phyloP scores from a whole-genome alignment of 1,139 yeast genomes.

The Wickerhamiella pararugosa region DNA sequence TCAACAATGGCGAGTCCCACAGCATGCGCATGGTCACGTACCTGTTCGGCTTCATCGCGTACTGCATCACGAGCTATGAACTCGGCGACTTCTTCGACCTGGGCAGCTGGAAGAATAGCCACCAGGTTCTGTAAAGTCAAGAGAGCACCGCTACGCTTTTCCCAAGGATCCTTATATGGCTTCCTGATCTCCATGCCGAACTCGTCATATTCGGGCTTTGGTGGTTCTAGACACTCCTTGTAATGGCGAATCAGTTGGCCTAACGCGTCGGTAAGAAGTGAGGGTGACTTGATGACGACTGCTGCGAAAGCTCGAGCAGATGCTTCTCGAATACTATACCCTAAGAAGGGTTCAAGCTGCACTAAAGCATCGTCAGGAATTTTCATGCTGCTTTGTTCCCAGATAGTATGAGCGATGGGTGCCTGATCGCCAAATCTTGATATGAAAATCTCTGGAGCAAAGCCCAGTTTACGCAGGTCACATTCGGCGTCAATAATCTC shows the following conservation, averaged over 20 bases:
- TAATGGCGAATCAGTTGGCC: slow-evolving; percentile 39
- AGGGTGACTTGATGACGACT: slow-evolving; percentile 14
- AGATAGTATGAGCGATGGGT: slow-evolving; percentile 59
- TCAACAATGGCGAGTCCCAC: slow-evolving; percentile 71
- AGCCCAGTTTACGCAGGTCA: slow-evolving; percentile 45
- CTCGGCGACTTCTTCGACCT: slow-evolving; percentile 14
- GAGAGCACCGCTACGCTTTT: slow-evolving; percentile 69
- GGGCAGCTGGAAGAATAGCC: slow-evolving; percentile 27
- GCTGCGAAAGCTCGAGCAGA: slow-evolving; percentile 14
- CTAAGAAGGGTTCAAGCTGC: slow-evolving; percentile 37
- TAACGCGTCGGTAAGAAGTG: slow-evolving; percentile 26
- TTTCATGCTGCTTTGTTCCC: slow-evolving; percentile 59
- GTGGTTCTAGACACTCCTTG: slow-evolving; percentile 50
- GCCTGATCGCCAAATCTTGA: slow-evolving; percentile 61
- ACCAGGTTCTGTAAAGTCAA: slow-evolving; percentile 47
- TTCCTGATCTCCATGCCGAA: slow-evolving; percentile 64
- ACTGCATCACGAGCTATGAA: slow-evolving; percentile 41
- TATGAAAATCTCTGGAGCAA: slow-evolving; percentile 60
- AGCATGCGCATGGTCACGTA: slow-evolving; percentile 70
- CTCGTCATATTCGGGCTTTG: slow-evolving; percentile 59
- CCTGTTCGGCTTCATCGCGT: slow-evolving; percentile 21
- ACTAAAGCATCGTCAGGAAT: slow-evolving; percentile 33
- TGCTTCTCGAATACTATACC: slow-evolving; percentile 17
- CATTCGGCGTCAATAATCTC: slow-evolving; percentile 82
- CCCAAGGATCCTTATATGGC: slow-evolving; percentile 64